These are phyloP conservation scores for Populus alba DNA, from an alignment of 345 rosid species.

Conservation along the genomic window DNA sequence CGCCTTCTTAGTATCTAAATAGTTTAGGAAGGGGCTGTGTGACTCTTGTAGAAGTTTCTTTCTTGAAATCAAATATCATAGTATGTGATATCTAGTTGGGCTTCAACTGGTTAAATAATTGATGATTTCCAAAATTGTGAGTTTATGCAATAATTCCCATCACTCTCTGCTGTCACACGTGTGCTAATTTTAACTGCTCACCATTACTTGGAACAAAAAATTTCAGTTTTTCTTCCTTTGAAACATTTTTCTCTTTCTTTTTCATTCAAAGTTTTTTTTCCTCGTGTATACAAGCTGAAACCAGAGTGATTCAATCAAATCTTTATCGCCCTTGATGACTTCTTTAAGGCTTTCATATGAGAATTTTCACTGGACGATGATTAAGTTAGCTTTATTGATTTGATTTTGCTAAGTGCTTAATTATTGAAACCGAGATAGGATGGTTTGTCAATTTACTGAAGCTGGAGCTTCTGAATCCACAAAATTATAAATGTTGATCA, in stretches of 20 bases:
- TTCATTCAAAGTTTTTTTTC: background rate
- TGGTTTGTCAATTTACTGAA: background rate
- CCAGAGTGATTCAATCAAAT: background rate
- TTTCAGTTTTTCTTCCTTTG: background rate
- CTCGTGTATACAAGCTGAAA: background rate
- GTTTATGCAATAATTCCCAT: background rate
- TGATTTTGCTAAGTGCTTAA: background rate
- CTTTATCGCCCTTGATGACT: background rate
- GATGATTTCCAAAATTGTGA: background rate
- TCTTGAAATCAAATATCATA: background rate
- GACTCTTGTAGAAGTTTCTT: background rate
- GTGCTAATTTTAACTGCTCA: background rate
- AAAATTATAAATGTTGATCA: background rate
- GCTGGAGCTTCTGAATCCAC: background rate
- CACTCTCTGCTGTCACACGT: background rate
- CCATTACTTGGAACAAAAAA: background rate
- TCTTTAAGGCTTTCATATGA: background rate
- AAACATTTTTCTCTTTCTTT: background rate
- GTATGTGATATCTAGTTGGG: background rate
- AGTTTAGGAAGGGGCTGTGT: background rate
- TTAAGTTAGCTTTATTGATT: background rate
- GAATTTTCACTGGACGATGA: background rate
- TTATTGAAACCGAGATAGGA: background rate
- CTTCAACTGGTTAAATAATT: background rate
- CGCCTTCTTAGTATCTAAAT: background rate